Evolutionary conservation across 768 basidiomycete species (phyloP).

Genomic region (Amanita thiersii): DNA sequence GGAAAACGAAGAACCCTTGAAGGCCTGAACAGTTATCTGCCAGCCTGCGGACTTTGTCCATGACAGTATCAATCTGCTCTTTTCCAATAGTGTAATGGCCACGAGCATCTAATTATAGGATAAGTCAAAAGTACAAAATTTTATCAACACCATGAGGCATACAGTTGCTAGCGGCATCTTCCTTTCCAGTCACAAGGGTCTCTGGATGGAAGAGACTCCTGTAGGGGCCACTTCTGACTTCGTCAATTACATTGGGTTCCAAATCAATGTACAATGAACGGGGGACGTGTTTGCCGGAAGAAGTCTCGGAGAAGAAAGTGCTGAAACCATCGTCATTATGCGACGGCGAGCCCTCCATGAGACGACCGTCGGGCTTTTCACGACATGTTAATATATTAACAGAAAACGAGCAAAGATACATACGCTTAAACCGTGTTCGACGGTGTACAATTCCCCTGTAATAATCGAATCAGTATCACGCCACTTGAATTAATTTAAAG

Average conservation of each 20-base stretch:
- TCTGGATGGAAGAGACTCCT: constrained; percentile 98
- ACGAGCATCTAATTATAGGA: constrained; percentile 67
- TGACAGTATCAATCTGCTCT: constrained; percentile 93
- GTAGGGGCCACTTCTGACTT: constrained; percentile 93
- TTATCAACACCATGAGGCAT: constrained; percentile 15
- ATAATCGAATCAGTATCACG: constrained; percentile 31
- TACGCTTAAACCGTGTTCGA: constrained; percentile 96
- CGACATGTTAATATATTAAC: constrained; percentile 14
- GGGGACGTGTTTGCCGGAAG: constrained; percentile 93
- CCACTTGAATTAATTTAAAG: constrained; percentile 18
- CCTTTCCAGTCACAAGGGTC: constrained; percentile 96
- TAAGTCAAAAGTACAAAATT: background rate
- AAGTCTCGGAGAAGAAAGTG: constrained; percentile 99
- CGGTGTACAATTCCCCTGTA: constrained; percentile 95
- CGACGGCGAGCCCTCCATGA: constrained; percentile 70
- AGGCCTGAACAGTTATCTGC: constrained; percentile 97
- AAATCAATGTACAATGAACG: constrained; percentile 96
- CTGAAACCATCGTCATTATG: constrained; percentile 87
- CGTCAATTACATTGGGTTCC: constrained; percentile 96
- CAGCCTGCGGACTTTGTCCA: constrained; percentile 95
- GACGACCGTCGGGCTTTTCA: constrained; percentile 85
- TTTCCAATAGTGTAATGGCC: constrained; percentile 99
- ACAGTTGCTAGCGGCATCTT: constrained; percentile 99
- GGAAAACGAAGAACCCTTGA: constrained; percentile 99
- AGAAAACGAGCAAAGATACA: constrained; percentile 23